Conservation (phyloP, 176 grass and related monocot species). For the Canna indica region DNA sequence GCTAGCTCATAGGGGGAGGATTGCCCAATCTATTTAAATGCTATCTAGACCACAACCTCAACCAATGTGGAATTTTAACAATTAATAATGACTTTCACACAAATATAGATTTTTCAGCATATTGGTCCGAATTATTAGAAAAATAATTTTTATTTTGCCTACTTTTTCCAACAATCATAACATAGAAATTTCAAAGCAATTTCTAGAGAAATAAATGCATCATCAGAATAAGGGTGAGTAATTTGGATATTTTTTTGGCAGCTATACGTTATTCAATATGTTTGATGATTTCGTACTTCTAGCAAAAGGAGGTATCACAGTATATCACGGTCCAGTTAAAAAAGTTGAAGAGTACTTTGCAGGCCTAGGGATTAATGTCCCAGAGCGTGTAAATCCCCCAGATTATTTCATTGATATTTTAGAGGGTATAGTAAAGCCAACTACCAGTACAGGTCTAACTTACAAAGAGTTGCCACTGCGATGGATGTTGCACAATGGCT, state of each 20-base stretch:
- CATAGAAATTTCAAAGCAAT: background rate
- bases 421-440: slow-evolving; percentile 69
- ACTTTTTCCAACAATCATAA: background rate
- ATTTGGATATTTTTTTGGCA: slow-evolving; percentile 27
- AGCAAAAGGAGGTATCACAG: slow-evolving; percentile 66
- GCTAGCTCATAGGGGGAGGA: too few relatives aligned
- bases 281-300: slow-evolving; percentile 91
- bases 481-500: slow-evolving; percentile 85
- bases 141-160: background rate
- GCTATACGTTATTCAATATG: slow-evolving; percentile 69
- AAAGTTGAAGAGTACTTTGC: slow-evolving; percentile 83
- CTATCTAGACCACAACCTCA: too few relatives aligned
- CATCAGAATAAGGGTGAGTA: background rate
- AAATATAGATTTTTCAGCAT: background rate
- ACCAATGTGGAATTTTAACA: too few relatives aligned
- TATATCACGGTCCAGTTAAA: slow-evolving; percentile 68
- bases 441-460: slow-evolving; percentile 27
- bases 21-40: too few relatives aligned
- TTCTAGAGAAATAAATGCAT: background rate
- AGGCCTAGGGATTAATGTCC: slow-evolving; percentile 53
- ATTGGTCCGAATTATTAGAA: background rate
- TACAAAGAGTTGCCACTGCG: slow-evolving; percentile 66
- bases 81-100: too few relatives aligned
- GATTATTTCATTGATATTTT: slow-evolving; percentile 91
- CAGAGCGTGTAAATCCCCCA: slow-evolving; percentile 74